Conservation (phyloP, 345 rosid genomes). For the Microthlaspi erraticum region DNA sequence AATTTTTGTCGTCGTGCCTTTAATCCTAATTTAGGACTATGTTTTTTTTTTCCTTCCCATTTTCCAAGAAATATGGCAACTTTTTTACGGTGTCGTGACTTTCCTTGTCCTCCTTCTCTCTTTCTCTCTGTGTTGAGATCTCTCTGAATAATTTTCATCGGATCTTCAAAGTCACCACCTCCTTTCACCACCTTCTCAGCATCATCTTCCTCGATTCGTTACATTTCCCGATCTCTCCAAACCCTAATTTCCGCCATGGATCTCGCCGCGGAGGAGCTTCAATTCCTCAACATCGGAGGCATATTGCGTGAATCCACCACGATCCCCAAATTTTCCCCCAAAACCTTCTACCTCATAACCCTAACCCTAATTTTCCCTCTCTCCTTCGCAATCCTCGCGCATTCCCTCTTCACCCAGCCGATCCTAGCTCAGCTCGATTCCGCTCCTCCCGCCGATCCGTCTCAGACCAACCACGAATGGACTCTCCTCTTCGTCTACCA, state of each 20-base stretch:
- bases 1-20: background rate
- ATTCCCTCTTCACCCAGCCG: slow-evolving; percentile 84
- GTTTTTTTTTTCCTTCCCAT: background rate
- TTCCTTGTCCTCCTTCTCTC: background rate
- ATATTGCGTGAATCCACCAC: slow-evolving; percentile 65
- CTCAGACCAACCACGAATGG: slow-evolving; percentile 68
- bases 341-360: slow-evolving; percentile 67
- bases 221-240: background rate
- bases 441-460: slow-evolving; percentile 43
- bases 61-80: background rate
- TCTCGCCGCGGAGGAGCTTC: slow-evolving; percentile 77
- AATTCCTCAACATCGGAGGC: slow-evolving; percentile 55
- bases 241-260: slow-evolving; percentile 53
- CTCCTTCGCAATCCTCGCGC: slow-evolving; percentile 82
- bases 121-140: slow-evolving; percentile 18
- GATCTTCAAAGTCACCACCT: slow-evolving; percentile 7
- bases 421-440: slow-evolving; percentile 53
- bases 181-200: slow-evolving; percentile 7
- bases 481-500: slow-evolving; percentile 66
- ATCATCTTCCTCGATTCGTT: background rate
- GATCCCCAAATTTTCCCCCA: slow-evolving; percentile 67
- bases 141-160: slow-evolving; percentile 8
- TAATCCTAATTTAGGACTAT: slow-evolving; percentile 4
- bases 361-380: slow-evolving; percentile 77
- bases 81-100: background rate